These are phyloP conservation scores for Ogataea thermomethanolica DNA, from an alignment of 805 yeast genomes.

Conservation along the genomic window DNA sequence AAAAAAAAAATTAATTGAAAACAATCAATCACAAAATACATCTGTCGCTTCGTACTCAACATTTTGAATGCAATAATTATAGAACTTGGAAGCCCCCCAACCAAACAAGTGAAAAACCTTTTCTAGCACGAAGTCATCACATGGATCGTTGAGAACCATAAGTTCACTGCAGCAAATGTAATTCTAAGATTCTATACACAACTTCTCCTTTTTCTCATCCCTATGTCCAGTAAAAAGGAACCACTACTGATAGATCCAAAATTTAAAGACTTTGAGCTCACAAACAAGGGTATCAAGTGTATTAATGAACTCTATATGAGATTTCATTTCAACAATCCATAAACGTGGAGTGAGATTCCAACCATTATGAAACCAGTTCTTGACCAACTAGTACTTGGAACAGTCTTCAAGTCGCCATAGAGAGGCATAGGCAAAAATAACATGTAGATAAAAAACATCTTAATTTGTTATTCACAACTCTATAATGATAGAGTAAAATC, in stretches of 20 bases:
- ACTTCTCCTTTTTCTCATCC: conserved; percentile 71
- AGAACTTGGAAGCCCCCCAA: conserved; percentile 56
- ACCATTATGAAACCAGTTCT: conserved; percentile 19
- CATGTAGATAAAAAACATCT: too few species aligned
- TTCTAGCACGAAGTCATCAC: conserved; percentile 54
- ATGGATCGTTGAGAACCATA: conserved; percentile 51
- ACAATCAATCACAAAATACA: conserved; percentile 53
- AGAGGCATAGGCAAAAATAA: too few species aligned
- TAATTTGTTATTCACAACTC: too few species aligned
- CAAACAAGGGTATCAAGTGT: conserved; percentile 46
- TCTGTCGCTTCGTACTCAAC: conserved; percentile 78
- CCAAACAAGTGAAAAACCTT: conserved; percentile 48
- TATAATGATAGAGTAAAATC: too few species aligned
- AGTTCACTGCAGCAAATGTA: conserved; percentile 62
- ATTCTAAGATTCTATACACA: conserved; percentile 84
- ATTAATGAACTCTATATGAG: conserved; percentile 62
- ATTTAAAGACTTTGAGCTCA: conserved; percentile 49
- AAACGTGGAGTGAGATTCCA: conserved; percentile 36
- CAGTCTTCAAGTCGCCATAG: too few species aligned
- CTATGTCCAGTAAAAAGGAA: conserved; percentile 71
- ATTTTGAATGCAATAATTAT: conserved; percentile 81
- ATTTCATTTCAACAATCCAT: conserved; percentile 83
- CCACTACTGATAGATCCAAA: conserved; percentile 60
- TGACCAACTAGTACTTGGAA: too few species aligned
- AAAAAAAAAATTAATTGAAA: conserved; percentile 59